Evolutionary conservation across 2,329 filamentous ascomycete genomes (phyloP), one percentile per base, ranked within the genome.

Genomic region (Xylaria sp.): DNA sequence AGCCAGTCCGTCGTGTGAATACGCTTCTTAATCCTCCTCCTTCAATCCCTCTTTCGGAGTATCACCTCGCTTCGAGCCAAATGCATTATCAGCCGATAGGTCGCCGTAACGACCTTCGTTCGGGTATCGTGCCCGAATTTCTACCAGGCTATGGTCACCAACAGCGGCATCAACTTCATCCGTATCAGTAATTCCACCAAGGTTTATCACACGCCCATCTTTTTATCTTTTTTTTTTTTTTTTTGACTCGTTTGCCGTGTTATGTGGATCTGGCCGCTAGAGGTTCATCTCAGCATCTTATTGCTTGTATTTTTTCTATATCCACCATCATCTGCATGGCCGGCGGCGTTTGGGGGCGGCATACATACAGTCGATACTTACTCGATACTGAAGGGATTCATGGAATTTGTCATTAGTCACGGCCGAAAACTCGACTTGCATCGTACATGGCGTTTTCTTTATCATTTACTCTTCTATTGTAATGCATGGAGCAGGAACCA

Each of bases 11-110:
- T 62, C 88, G 93, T 69, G 93, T 98, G 68, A 94, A 96, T 74
- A 97, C 93, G 0, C 87, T 98, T n/a, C 85, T 98, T 35, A 93
- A 96, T 67, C 94, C 94, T 37, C 93, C 94, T 6, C 92, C 94
- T 0, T 92, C 93, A 27, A 86, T 90, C 9, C 93, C 93, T 8
- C 87, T 97, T 71, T 91, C 95, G 71, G 87, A 92, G 74, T 91
- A 93, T 77, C 85, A 91, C 72, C 83, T 92, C 63, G 82, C 86
- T 57, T 89, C 92, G 61, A 86, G 89, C 69, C 88, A 94, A 81
- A 94, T 97, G 91, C 91, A 95, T 78, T 93, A 96, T 77, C 91
- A 94, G 72, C 91, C 92, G 9, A 81, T 95, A 4, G 91, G 92
- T 9, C 90, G 92, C 76, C 84, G 89, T 37, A 85, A 89, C 67